These are phyloP conservation scores for Penicillium corylophilum DNA, from an alignment of 2,329 filamentous ascomycete species.

Conservation along the genomic window DNA sequence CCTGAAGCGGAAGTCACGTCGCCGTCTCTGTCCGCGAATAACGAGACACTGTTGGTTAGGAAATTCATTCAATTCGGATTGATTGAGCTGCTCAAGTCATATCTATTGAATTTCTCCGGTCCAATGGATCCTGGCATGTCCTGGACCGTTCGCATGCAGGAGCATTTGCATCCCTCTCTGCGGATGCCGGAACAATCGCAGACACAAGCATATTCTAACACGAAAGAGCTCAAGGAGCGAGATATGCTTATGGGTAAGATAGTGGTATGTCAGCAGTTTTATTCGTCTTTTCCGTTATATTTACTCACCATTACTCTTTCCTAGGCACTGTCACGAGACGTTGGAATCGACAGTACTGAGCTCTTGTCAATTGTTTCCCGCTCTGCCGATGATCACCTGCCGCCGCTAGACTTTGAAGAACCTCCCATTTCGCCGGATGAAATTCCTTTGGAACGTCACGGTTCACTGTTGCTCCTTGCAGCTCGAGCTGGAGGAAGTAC, in stretches of 20 bases:
- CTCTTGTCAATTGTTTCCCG: conserved; percentile 48
- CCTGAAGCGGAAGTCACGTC: conserved; percentile 54
- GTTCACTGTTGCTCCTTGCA: conserved; percentile 54
- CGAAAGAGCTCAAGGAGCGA: conserved; percentile 51
- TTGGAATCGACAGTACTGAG: conserved; percentile 50
- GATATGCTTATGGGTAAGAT: conserved; percentile 59
- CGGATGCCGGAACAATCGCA: conserved; percentile 53
- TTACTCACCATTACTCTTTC: not conserved
- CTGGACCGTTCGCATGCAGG: conserved; percentile 54
- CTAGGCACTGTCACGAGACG: conserved; percentile 54
- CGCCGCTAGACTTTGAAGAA: conserved; percentile 54
- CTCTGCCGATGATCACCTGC: conserved; percentile 39
- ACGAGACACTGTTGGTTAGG: conserved; percentile 53
- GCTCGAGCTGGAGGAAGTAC: conserved; percentile 52
- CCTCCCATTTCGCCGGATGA: conserved; percentile 53
- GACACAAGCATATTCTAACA: conserved; percentile 51
- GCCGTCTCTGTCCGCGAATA: conserved; percentile 37
- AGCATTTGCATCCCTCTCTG: conserved; percentile 56
- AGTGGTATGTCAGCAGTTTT: conserved; percentile 36
- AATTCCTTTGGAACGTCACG: conserved; percentile 57
- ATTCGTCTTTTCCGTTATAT: not conserved
- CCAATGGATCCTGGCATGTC: conserved; percentile 42
- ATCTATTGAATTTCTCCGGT: conserved; percentile 46
- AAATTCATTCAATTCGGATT: conserved; percentile 62
- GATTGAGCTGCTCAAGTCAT: conserved; percentile 62